Conservation (phyloP, 2,329 filamentous ascomycete genomes). For the Hymenoscyphus fraxineus region DNA sequence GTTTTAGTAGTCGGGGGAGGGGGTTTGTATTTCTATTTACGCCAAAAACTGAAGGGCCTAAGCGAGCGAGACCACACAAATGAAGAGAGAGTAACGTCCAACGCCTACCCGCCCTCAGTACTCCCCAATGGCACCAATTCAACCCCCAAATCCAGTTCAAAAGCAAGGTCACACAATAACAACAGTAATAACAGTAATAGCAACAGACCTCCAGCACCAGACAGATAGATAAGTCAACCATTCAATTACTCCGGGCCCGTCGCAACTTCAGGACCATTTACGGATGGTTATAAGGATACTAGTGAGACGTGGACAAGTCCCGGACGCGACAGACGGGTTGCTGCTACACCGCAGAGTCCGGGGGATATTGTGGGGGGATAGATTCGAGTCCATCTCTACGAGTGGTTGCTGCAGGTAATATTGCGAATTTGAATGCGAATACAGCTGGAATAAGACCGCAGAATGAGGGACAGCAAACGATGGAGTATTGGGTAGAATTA, state of each 20-base stretch:
- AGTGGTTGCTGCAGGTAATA: conserved; percentile 8
- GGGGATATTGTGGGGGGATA: conserved; percentile 52
- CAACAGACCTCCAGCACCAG: no score
- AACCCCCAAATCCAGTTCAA: conserved; percentile 6
- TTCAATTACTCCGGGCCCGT: conserved; percentile 35
- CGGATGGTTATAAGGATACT: neutral
- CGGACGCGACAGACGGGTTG: conserved; percentile 39
- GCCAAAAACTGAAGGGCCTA: conserved; percentile 33
- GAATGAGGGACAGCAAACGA: conserved; percentile 23
- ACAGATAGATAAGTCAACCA: conserved; percentile 5
- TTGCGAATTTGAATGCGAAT: neutral
- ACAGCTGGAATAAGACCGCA: conserved; percentile 20
- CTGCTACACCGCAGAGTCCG: conserved; percentile 44
- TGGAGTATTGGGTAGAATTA: neutral
- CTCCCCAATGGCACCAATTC: conserved; percentile 10
- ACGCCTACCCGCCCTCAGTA: neutral
- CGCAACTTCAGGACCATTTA: conserved; percentile 44
- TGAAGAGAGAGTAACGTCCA: no score
- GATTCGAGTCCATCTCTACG: conserved; percentile 35
- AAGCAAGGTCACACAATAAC: neutral
- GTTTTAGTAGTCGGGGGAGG: conserved; percentile 41
- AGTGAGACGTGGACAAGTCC: conserved; percentile 24
- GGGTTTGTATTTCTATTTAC: conserved; percentile 47
- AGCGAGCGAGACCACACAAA: no score
- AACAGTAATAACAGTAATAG: neutral